Conservation (phyloP, 305 asterid species). For the Solanum hybrid region DNA sequence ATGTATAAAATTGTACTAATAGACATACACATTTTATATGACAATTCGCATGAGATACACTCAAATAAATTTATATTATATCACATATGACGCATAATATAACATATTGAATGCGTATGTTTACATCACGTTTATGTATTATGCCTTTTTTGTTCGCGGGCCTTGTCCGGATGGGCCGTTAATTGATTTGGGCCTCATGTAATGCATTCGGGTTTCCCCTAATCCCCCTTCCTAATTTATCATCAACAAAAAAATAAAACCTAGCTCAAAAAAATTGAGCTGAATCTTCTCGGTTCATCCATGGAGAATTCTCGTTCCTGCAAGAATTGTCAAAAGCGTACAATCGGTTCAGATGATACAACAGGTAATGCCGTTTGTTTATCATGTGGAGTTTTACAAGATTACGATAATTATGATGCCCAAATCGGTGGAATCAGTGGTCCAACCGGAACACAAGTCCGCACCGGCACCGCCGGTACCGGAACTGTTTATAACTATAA, state of each 20-base stretch:
- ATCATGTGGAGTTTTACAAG: constrained; percentile 53
- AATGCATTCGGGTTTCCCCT: neutral
- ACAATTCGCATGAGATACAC: neutral
- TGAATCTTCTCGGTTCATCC: neutral
- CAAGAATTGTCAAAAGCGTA: constrained; percentile 34
- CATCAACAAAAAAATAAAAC: neutral
- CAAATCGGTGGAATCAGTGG: constrained; percentile 47
- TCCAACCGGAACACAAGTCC: constrained; percentile 35
- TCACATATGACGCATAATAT: neutral
- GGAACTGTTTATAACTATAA: constrained; percentile 38
- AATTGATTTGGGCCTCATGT: neutral
- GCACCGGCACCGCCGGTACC: constrained; percentile 44
- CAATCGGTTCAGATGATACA: constrained; percentile 18
- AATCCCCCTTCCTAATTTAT: neutral
- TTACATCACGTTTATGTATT: too few relatives aligned
- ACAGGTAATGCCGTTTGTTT: constrained; percentile 36
- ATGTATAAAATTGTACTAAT: too few relatives aligned
- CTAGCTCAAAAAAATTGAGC: neutral
- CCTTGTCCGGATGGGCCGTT: neutral
- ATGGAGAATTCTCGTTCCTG: constrained; percentile 46
- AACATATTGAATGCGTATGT: neutral
- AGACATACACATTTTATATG: neutral
- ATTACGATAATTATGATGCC: constrained; percentile 42
- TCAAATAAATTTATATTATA: too few relatives aligned
- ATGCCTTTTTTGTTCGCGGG: neutral